A percentile compares a stretch with the other conserved stretches of the same genome.
Conservation (phyloP, 345 rosid species). For the Aquilaria malaccensis region DNA sequence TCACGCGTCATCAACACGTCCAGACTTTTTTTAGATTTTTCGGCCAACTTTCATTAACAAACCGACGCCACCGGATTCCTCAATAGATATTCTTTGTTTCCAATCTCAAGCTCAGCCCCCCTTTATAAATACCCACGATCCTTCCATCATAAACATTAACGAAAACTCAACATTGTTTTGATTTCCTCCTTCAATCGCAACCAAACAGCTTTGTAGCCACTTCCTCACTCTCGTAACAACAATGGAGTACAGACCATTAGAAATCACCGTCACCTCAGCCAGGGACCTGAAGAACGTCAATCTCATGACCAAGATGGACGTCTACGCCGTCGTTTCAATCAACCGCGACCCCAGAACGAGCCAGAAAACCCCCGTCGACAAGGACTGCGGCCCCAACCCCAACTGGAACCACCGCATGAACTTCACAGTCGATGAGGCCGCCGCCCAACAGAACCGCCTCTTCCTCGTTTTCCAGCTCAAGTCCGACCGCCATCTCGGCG, state of each 20-base stretch:
- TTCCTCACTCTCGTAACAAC: no score
- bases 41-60: no score
- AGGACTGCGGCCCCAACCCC: constrained; percentile 30
- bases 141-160: background rate
- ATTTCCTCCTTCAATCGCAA: no score
- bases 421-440: constrained; percentile 33
- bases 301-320: constrained; percentile 41
- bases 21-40: no score
- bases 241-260: constrained; percentile 42
- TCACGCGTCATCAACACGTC: no score
- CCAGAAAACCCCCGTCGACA: constrained; percentile 30
- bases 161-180: background rate
- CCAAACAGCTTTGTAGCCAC: no score
- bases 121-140: background rate
- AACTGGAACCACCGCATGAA: constrained; percentile 29
- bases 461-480: constrained; percentile 22
- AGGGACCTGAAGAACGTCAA: constrained; percentile 35
- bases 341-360: constrained; percentile 21
- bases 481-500: constrained; percentile 31
- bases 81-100: background rate
- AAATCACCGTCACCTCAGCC: constrained; percentile 28
- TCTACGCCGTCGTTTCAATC: constrained; percentile 33
- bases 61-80: no score
- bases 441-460: constrained; percentile 22
- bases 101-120: background rate